Base-by-base conservation (phyloP, 2,329 filamentous ascomycete genomes). In the Trichophaea hybrida region DNA sequence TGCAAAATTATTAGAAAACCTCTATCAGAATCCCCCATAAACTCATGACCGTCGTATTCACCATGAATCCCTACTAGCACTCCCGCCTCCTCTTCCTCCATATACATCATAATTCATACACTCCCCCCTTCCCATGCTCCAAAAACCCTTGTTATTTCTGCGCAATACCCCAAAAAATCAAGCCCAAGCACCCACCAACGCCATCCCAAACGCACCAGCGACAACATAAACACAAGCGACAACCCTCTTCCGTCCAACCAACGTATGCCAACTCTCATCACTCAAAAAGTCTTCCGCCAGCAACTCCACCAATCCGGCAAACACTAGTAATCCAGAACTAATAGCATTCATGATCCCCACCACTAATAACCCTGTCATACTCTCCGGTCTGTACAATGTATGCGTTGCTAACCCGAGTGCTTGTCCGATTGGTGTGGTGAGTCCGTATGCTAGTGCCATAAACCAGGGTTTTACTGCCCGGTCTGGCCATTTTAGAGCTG, bases 391-490 rank as follows among this genome's bases (percentile, higher is more conserved):
- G 63, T 84, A 84, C 2, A 75, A 74, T 66, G 76, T 77, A 58
- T 78, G 75, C 1, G 79, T 78, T 4, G 75, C 64, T 7, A 84
- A 74, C 31, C 81, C 81, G 60, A 84, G 82, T 6, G 80, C 80
- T 67, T 84, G 81, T 0, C 82, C 81, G 49, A 84, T 78, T 2
- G 81, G 81, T 0, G 80, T 80, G 0, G 82, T 84, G 6, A 77
- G 79, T 13, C 67, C 67, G 48, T 69, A 69, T 33, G 67, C 67
- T 5, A 67, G 58, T 24, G 65, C 64, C 67, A 69, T 69, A 15
- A 68, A 59, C 67, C 67, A 94, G 0, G 93, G 91, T 52, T 86
- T 85, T 69, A 96, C 95, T 70, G 70, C 58, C 71, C 75, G 17
- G 4, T 55, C 33, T 32, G 13, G 8, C 53, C 53, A 55, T 34